Base-by-base conservation (phyloP, 352 stramenopile genomes). In the Aphanomyces invadans region DNA sequence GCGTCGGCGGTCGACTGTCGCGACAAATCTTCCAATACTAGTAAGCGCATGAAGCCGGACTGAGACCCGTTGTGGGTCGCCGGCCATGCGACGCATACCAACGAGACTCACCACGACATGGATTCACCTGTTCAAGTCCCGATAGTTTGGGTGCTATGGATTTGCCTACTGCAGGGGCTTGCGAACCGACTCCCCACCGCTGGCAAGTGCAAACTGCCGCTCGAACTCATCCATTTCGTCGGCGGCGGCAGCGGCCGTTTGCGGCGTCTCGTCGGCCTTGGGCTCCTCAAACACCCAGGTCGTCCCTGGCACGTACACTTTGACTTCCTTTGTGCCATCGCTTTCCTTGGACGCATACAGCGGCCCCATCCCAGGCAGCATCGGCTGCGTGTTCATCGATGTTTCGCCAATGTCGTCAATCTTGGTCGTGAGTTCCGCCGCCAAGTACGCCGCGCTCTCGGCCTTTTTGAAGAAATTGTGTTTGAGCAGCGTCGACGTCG, bases 391-490 rank as follows among this genome's bases (percentile, higher is more conserved):
- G 56, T 81, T 92, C 83, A 95, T 93, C 29, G 84, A 93, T 65
- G 74, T 91, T 73, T 95, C 86, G 65, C 86, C 84, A 70, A 95
- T 95, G 62, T 95, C 86, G 72, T 93, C 85, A 31, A 95, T 73
- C 69, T 89, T 90, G 67, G 65, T 71, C 4, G 93, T 71, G 49
- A 95, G 46, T 53, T 76, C 88, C 29, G 75, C 53, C 12, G 84
- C 83, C 32, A 93, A 68, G 68, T 84, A 93, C 2, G 25, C 68
- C 31, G 80, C 86, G 49, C 88, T 83, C 25, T 79, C 79, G 32
- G 87, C 86, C 71, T 94, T 95, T 73, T 91, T 92, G 70, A 96
- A 92, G 64, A 95, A 96, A 60, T 78, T 90, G 74, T 96, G 83
- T 74, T 94, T 93, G 61, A 96, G 73, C 68, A 96, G 65, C 49